Conservation (phyloP, 176 grass and related monocot genomes). For the Tillandsia fasciculata region DNA sequence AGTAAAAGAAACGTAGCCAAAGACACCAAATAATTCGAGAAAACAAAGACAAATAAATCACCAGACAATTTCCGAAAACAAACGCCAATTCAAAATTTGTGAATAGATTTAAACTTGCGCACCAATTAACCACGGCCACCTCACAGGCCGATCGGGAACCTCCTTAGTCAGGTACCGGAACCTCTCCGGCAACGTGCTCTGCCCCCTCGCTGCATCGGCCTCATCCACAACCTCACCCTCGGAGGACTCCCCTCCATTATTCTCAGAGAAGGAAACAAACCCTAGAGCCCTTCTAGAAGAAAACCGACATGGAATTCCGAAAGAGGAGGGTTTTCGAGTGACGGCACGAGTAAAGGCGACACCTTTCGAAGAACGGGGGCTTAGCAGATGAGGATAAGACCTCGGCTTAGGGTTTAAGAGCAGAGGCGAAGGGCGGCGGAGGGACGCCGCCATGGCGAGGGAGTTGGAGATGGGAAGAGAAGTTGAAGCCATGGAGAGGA, state of each 20-base stretch:
- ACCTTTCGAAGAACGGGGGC: neutral
- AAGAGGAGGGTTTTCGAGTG: neutral
- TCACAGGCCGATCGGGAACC: slow-evolving; percentile 20
- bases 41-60: neutral
- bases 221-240: slow-evolving; percentile 5
- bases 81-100: neutral
- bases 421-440: neutral
- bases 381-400: slow-evolving; percentile 2
- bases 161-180: slow-evolving; percentile 22
- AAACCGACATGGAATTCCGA: neutral
- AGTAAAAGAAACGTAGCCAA: neutral
- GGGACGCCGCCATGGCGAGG: neutral
- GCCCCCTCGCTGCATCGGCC: slow-evolving; percentile 5
- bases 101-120: neutral
- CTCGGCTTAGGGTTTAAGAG: slow-evolving; percentile 4
- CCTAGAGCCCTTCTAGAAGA: neutral
- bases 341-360: neutral
- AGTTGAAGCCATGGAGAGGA: slow-evolving; percentile 11
- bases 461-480: neutral
- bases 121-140: slow-evolving; percentile 27
- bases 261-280: neutral
- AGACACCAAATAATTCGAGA: neutral
- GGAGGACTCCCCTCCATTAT: neutral
- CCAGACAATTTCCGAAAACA: neutral
- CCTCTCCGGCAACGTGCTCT: slow-evolving; percentile 32